These are phyloP conservation scores for Dillenia turbinata DNA, from an alignment of 164 flowering plant genomes.

Conservation along the genomic window DNA sequence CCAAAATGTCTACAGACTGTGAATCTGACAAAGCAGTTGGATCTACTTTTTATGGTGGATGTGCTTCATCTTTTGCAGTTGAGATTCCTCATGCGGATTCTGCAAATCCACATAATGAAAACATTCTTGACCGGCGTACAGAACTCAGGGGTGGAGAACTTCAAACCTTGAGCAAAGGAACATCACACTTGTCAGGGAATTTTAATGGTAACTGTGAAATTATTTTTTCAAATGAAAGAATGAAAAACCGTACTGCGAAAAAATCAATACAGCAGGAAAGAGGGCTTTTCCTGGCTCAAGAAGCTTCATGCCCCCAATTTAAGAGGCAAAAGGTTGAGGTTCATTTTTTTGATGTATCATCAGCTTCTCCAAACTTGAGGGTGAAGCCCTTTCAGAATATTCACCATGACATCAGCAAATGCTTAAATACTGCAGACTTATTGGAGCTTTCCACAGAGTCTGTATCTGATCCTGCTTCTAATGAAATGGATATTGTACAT, in stretches of 20 bases:
- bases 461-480: constrained; percentile 12
- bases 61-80: constrained; percentile 1
- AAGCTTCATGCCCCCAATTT: constrained; percentile 42
- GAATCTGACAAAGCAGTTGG: background rate
- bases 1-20: background rate
- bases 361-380: constrained; percentile 29
- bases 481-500: constrained; percentile 11
- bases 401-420: constrained; percentile 4
- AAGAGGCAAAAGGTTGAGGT: constrained; percentile 45
- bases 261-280: constrained; percentile 9
- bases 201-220: background rate
- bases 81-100: constrained; percentile 1
- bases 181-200: constrained; percentile 8
- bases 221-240: constrained; percentile 11
- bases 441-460: constrained; percentile 10
- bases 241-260: constrained; percentile 8
- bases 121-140: constrained; percentile 2
- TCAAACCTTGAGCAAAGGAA: constrained; percentile 1
- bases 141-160: constrained; percentile 5
- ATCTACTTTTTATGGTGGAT: background rate
- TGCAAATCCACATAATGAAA: background rate
- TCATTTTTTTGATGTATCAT: constrained; percentile 11
- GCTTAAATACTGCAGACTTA: constrained; percentile 10
- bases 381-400: constrained; percentile 13
- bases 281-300: constrained; percentile 8